A percentile compares a stretch with the other conserved stretches of the same genome.
These are phyloP conservation scores for Artemisia annua DNA, from an alignment of 129 eudicot genomes.

Conservation along the genomic window DNA sequence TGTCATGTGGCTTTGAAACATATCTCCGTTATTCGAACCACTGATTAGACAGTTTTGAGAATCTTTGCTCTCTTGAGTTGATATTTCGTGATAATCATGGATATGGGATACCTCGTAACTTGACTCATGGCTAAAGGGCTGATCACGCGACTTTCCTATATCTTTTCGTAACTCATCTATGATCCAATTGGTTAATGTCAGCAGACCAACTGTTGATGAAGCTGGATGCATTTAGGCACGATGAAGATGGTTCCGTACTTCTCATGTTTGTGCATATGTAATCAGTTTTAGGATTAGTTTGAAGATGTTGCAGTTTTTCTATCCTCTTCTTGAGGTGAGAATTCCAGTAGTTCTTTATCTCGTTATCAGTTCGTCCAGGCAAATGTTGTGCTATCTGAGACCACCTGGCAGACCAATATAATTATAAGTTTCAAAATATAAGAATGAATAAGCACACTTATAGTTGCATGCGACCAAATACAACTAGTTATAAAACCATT, in stretches of 20 bases:
- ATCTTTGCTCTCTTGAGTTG: neutral
- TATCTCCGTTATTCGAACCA: conserved; percentile 1
- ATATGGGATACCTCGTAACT: neutral
- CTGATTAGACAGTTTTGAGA: conserved; percentile 3
- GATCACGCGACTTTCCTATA: neutral
- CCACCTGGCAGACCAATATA: conserved; percentile 44
- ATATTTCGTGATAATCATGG: neutral
- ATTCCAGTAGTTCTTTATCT: conserved; percentile 72
- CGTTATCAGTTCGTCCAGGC: conserved; percentile 72
- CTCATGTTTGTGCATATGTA: neutral
- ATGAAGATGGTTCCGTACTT: neutral
- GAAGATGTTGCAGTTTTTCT: conserved; percentile 1
- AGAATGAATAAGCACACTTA: too few species aligned
- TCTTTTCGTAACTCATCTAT: conserved; percentile 35
- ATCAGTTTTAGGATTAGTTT: neutral
- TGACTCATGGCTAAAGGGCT: neutral
- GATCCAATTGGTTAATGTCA: conserved; percentile 15
- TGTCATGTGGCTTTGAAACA: neutral
- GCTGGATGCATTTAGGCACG: conserved; percentile 9
- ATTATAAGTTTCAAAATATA: neutral
- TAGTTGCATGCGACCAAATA: too few species aligned
- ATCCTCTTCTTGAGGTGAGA: conserved; percentile 32
- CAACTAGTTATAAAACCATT: neutral
- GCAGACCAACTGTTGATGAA: neutral
- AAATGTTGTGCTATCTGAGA: conserved; percentile 67